Percentiles rank a stretch among this genome's conserved stretches.
Conservation (phyloP, 139 green algal species). For the Chlamydomonas applanata region DNA sequence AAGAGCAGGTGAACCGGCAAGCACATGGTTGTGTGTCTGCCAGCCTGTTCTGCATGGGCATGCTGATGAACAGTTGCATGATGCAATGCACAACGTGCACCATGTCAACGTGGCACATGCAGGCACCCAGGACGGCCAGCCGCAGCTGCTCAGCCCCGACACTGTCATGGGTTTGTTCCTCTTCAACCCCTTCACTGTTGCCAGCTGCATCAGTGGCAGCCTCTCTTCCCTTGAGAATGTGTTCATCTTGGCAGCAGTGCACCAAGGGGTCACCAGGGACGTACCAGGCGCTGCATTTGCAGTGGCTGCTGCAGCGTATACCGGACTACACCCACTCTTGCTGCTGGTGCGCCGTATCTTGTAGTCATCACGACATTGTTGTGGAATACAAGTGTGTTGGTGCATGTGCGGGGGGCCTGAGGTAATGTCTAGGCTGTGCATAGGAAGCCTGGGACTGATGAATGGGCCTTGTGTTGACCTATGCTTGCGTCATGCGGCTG, state of each 20-base stretch:
- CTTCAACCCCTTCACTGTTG: conserved; percentile 49
- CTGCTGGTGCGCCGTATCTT: conserved; percentile 22
- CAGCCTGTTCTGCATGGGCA: background rate
- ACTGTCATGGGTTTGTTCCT: conserved; percentile 34
- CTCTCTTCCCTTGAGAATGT: conserved; percentile 39
- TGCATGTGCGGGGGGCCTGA: no score
- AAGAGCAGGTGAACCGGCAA: background rate
- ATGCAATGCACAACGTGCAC: no score
- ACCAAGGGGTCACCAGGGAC: background rate
- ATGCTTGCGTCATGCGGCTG: background rate
- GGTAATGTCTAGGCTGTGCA: no score
- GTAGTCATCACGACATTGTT: background rate
- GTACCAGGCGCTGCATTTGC: conserved; percentile 18
- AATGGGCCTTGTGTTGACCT: background rate
- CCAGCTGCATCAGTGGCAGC: conserved; percentile 30
- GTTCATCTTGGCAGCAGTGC: conserved; percentile 26
- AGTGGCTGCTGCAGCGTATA: conserved; percentile 36
- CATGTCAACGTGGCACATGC: background rate
- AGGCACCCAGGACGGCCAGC: background rate
- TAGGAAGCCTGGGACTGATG: no score
- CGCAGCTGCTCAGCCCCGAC: background rate
- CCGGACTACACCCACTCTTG: conserved; percentile 38
- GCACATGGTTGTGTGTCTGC: no score
- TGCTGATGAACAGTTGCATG: background rate
- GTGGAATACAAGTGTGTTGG: background rate